Evolutionary conservation across 2,329 filamentous ascomycete species (phyloP), one percentile per base, ranked within the genome.

Genomic region (Ilyonectria mors-panacis): DNA sequence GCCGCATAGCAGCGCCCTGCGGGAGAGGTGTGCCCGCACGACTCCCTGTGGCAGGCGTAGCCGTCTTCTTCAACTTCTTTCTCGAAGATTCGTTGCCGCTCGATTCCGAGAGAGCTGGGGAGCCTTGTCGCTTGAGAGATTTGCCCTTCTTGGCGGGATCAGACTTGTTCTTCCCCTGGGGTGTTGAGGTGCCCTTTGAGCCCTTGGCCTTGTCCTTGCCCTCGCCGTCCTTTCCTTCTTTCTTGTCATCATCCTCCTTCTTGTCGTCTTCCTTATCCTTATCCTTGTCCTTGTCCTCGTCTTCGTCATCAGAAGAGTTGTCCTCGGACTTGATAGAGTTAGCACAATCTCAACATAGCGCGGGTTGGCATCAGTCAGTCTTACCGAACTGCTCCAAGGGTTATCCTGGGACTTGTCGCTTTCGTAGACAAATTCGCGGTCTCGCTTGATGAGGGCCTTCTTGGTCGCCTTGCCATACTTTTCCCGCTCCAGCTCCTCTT

Each of bases 71-170:
- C 77, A 92, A 89, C 78, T 88, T 89, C 83, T 93, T 94, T 82
- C 96, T 92, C 26, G 91, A 89, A 1, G 93, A 95, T 79, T 98
- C 95, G 73, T 95, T 97, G 59, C 94, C 95, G 78, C 94, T 97
- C 10, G 94, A 94, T 78, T 98, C 95, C 2, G 94, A 98, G 35
- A 93, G 86, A 70, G 95, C 92, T 3, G 95, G 94, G 17, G 94
- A 97, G 19, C 94, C 94, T 35, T 93, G 88, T 33, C 95, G 91
- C 83, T 98, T 98, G 59, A 95, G 87, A 35, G 85, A 86, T 76
- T 89, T 91, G 74, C 81, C 80, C 77, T 89, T 89, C 79, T 88
- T 89, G 1, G 65, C 57, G 15, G 78, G 72, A 26, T 80, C 78
- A 12, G 80, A 75, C 62, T 83, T 82, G 59, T 82, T 83, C 76